Evolutionary conservation across 2,329 filamentous ascomycete species (phyloP), one percentile per base, ranked within the genome.

Genomic region (Colletotrichum horii): DNA sequence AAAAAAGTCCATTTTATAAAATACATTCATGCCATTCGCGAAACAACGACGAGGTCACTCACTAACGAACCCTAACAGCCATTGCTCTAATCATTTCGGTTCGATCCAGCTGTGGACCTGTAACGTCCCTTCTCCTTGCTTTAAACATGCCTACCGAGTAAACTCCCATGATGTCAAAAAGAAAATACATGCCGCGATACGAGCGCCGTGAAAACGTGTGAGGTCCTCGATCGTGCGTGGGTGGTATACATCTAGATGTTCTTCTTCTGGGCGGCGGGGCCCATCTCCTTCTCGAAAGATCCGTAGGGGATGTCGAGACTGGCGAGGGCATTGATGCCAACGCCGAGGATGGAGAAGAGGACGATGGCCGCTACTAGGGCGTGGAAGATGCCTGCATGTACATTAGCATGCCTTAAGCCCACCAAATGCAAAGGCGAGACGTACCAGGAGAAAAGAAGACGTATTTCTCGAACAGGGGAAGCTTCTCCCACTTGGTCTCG

Each of bases 261-360:
- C 85, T 95, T 98, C 91, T 96, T 98, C 85, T 97, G 95, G 36
- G 94, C 94, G 48, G 92, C 89, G n/a, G 95, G 95, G 0, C 96
- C 95, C 89, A 95, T 98, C 80, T 98, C 96, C 89, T 98, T 98
- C 83, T 97, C 96, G 83, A 98, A 99, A 3, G 97, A 96, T 77
- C 94, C 95, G 84, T 98, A 98, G 1, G 95, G 94, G 34, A 98
- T 95, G 83, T 98, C 90, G 22, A 99, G 89, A 79, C 95, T 96
- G 8, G 91, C 88, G 15, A 98, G 88, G 16, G 94, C 96, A 75
- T 85, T 91, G 71, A 98, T 86, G 16, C 94, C 97, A 72, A 96
- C 93, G 78, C 93, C 93, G 8, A 98, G 87, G 79, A 98, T 96
- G 32, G 91, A 87, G 76, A 98, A 85, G 65, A 98, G 89, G 52